These are phyloP conservation scores for Neurospora sp. DNA, from an alignment of 495 filamentous ascomycete species.

Conservation along the genomic window DNA sequence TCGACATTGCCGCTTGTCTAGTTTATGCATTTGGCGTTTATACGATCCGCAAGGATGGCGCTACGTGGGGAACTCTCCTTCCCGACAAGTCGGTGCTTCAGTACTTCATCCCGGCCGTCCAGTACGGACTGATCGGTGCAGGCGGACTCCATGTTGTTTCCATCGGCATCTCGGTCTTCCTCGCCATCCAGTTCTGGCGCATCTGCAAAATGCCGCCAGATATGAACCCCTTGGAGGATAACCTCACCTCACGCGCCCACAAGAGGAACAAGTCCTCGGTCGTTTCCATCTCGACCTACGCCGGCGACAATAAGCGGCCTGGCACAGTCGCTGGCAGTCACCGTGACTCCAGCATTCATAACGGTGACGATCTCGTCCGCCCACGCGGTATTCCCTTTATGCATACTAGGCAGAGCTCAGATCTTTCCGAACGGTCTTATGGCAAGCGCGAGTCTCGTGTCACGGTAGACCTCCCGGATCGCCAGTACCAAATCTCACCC, in stretches of 20 bases:
- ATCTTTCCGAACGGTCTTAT: conserved; percentile 38
- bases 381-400: conserved; percentile 63
- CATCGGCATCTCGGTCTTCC: conserved; percentile 55
- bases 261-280: conserved; percentile 69
- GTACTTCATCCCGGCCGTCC: conserved; percentile 51
- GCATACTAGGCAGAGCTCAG: conserved; percentile 49
- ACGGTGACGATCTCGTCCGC: conserved; percentile 44
- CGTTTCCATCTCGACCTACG: conserved; percentile 41
- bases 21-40: conserved; percentile 67
- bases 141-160: conserved; percentile 62
- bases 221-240: conserved; percentile 83
- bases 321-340: conserved; percentile 38
- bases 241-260: conserved; percentile 65
- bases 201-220: conserved; percentile 76
- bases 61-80: conserved; percentile 55
- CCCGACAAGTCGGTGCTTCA: conserved; percentile 32
- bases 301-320: conserved; percentile 40
- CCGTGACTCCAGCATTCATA: conserved; percentile 33
- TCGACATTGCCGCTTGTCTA: conserved; percentile 62
- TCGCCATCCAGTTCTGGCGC: conserved; percentile 66
- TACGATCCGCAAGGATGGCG: conserved; percentile 41
- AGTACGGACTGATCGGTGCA: conserved; percentile 49
- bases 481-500: conserved; percentile 38
- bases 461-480: conserved; percentile 33
- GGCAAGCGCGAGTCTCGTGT: conserved; percentile 37